phyloP scores from a whole-genome alignment of 495 filamentous ascomycete species.

The Trichocladium uniseriatum region DNA sequence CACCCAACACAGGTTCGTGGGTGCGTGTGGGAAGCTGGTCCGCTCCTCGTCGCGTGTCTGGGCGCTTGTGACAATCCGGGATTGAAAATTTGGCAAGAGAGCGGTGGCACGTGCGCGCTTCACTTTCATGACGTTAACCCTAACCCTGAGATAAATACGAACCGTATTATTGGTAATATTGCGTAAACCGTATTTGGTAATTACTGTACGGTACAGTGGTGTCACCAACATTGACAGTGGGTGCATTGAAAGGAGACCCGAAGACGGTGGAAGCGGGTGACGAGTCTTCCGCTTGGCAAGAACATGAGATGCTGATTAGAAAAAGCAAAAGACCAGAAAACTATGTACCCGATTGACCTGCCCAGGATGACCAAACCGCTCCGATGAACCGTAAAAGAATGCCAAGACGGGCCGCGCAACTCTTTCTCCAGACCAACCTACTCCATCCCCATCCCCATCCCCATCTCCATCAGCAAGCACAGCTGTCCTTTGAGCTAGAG shows the following conservation, averaged over 20 bases:
- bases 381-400: constrained; percentile 13
- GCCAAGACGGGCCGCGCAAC: constrained; percentile 4
- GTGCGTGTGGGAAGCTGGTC: background rate
- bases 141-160: no score
- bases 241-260: no score
- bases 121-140: no score
- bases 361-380: constrained; percentile 14
- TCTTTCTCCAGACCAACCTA: background rate
- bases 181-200: no score
- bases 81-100: constrained; percentile 2
- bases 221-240: no score
- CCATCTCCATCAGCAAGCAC: constrained; percentile 59
- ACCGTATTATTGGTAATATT: no score
- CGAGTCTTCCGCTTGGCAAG: background rate
- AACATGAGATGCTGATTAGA: background rate
- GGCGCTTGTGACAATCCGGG: background rate
- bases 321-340: constrained; percentile 6
- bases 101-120: background rate
- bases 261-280: no score
- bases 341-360: constrained; percentile 11
- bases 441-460: background rate
- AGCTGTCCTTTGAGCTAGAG: constrained; percentile 73
- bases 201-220: no score
- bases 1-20: background rate
- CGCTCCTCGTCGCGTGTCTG: background rate